Evolutionary conservation across 208 protist genomes (phyloP), one percentile per base, ranked within the genome.

Genomic region (Wallacemonas rigidus): DNA sequence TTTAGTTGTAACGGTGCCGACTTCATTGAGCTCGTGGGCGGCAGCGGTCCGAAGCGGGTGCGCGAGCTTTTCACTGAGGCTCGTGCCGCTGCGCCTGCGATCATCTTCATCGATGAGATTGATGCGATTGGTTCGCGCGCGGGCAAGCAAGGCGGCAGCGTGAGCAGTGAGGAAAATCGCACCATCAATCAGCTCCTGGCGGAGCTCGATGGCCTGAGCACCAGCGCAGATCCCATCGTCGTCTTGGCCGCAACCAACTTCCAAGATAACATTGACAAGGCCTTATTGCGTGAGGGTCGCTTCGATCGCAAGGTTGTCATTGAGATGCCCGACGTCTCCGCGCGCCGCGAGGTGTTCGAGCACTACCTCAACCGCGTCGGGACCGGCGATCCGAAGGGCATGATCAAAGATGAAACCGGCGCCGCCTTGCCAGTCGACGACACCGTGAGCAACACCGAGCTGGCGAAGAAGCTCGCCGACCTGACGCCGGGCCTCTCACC

Each of bases 61-160:
- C 88, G 98, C 9, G 97, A 99, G 75, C 87, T 99, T 35, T 99
- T 99, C 85, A 74, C 81, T 38, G 85, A 98, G 86, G 98, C 98
- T 3, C 82, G 96, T 40, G 86, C 85, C 38, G 97, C 92, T 17
- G 85, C 96, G n/a, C 98, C 97, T 11, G 92, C 94, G 54, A 99
- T 99, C 74, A 87, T 99, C 63, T 99, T 99, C 73, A 99, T 99
- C 62, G 98, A 99, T 77, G 98, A 99, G 82, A 98, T 99, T 71
- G 98, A 99, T 79, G 98, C 98, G 48, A 95, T 99, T 56, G 98
- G 98, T 15, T 91, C 83, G 38, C 81, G 80, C 8, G 74, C 85
- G 35, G 83, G 87, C 14, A 89, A 89, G 70, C 75, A 85, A 40
- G 85, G 90, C 65, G 87, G 87, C 50, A 94, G 92, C 17, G 89